These are phyloP conservation scores for Pestalotiopsis sp. DNA, from an alignment of 2,329 filamentous ascomycete genomes.

Conservation along the genomic window DNA sequence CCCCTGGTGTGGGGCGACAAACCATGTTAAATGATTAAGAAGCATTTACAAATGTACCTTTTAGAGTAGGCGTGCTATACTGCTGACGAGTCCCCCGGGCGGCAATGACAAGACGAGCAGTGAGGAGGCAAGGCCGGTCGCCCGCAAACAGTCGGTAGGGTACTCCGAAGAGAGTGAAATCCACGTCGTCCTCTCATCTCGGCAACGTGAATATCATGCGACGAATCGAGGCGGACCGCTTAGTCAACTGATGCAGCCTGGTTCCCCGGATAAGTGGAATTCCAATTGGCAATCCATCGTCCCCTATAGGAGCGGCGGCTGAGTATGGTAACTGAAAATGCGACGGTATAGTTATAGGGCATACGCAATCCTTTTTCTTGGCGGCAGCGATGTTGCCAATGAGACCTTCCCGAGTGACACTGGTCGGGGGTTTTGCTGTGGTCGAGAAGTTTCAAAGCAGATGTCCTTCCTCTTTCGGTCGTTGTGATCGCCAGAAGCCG, in stretches of 20 bases:
- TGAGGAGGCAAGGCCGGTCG: neutral
- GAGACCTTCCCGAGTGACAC: constrained; percentile 5
- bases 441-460: neutral
- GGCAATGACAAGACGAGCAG: neutral
- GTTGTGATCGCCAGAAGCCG: neutral
- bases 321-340: neutral
- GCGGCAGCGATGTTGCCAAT: neutral
- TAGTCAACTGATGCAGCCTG: neutral
- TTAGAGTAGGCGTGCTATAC: constrained; percentile 1
- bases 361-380: constrained; percentile 5
- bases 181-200: neutral
- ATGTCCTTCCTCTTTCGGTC: neutral
- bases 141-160: neutral
- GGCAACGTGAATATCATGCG: neutral
- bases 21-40: neutral
- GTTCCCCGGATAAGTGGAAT: neutral
- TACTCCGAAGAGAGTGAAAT: neutral
- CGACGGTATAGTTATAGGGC: constrained; percentile 3
- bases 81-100: constrained; percentile 1
- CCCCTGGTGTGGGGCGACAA: neutral
- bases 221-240: neutral
- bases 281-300: neutral
- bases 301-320: neutral
- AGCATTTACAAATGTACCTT: neutral
- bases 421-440: neutral